phyloP scores from a whole-genome alignment of 106 monocot genomes.

The Apostasia shenzhenica region DNA sequence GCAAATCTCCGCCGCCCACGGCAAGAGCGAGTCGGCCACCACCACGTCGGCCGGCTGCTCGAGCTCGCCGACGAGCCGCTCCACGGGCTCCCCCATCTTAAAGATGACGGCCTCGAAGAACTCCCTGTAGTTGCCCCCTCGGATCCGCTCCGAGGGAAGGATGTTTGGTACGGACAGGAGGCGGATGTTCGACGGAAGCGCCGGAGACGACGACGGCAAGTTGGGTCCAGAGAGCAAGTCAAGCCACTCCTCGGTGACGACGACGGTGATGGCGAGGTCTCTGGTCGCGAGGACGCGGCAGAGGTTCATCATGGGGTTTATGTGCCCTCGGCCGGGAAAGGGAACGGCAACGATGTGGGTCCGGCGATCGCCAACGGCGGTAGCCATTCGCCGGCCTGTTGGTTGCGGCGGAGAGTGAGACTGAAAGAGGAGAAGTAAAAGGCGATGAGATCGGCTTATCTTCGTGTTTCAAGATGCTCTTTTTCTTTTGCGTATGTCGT shows the following conservation, averaged over 20 bases:
- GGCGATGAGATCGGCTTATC: too few species aligned
- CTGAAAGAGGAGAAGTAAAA: too few species aligned
- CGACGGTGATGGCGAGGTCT: conserved; percentile 28
- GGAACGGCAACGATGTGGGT: conserved; percentile 44
- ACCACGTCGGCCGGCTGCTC: conserved; percentile 10
- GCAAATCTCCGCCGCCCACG: conserved; percentile 32
- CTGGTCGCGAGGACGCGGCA: conserved; percentile 35
- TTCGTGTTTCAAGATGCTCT: too few species aligned
- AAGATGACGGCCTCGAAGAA: conserved; percentile 38
- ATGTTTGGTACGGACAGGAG: conserved; percentile 33
- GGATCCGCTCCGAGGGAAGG: conserved; percentile 38
- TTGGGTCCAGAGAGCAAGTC: conserved; percentile 11
- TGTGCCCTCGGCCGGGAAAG: conserved; percentile 60
- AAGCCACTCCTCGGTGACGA: conserved; percentile 53
- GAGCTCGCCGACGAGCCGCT: conserved; percentile 15
- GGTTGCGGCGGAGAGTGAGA: too few species aligned
- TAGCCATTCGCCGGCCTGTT: background rate
- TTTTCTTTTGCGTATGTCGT: too few species aligned
- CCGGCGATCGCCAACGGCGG: background rate
- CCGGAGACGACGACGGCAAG: background rate
- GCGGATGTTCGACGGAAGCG: conserved; percentile 5
- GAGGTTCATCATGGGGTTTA: conserved; percentile 58
- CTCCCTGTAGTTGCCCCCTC: conserved; percentile 15
- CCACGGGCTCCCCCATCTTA: conserved; percentile 31
- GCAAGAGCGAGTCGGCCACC: conserved; percentile 26